Evolutionary conservation across 2,329 filamentous ascomycete genomes (phyloP).

Genomic region (Pseudofabraea citricarpa): DNA sequence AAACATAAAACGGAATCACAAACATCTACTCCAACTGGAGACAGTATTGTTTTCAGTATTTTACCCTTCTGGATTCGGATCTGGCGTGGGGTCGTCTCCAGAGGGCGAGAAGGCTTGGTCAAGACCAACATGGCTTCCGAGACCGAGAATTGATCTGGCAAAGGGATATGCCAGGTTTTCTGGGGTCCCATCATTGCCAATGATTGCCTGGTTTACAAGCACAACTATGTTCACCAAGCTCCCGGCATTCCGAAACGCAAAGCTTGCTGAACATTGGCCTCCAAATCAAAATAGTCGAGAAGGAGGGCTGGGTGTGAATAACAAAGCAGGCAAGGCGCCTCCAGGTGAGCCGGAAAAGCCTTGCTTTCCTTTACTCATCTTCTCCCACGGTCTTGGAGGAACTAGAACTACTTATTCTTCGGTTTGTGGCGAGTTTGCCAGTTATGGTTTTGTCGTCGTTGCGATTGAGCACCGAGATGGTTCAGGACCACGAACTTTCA

Average conservation of each 20-base stretch:
- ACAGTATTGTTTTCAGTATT: constrained; percentile 63
- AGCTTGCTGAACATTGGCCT: constrained; percentile 50
- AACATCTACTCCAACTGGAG: constrained; percentile 44
- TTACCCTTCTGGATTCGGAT: constrained; percentile 51
- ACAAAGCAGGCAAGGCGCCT: constrained; percentile 33
- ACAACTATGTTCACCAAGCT: constrained; percentile 62
- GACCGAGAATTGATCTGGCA: constrained; percentile 49
- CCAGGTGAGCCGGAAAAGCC: constrained; percentile 34
- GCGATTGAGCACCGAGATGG: constrained; percentile 63
- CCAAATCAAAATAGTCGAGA: constrained; percentile 33
- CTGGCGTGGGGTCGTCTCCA: constrained; percentile 30
- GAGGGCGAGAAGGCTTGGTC: constrained; percentile 39
- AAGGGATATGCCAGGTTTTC: constrained; percentile 60
- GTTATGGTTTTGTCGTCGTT: constrained; percentile 60
- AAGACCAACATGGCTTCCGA: constrained; percentile 57
- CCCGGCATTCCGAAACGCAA: constrained; percentile 58
- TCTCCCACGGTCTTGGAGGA: constrained; percentile 62
- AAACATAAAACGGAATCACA: constrained; percentile 41
- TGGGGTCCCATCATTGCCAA: constrained; percentile 41
- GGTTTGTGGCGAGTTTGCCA: constrained; percentile 61
- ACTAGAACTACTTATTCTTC: constrained; percentile 58
- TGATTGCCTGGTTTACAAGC: constrained; percentile 47
- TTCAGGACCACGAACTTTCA: constrained; percentile 53
- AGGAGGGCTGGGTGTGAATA: constrained; percentile 34
- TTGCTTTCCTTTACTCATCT: constrained; percentile 57